These are phyloP conservation scores for Trichophyton schoenleinii DNA, from an alignment of 2,329 filamentous ascomycete species.

Conservation along the genomic window DNA sequence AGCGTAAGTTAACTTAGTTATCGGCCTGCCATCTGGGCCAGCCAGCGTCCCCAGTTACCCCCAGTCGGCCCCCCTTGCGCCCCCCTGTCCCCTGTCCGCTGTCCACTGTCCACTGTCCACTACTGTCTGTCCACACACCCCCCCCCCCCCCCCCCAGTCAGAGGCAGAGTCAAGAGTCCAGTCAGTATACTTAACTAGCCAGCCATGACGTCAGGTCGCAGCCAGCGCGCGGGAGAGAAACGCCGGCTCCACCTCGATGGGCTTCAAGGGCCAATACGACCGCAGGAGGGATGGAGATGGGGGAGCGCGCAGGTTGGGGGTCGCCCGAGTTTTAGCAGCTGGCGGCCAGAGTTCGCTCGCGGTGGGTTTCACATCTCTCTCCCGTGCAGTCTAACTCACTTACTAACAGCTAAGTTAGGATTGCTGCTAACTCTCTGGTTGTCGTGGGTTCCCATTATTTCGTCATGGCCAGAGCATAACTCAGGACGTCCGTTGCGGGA, in stretches of 20 bases:
- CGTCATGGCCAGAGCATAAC: background rate
- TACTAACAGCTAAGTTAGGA: background rate
- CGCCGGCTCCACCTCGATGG: background rate
- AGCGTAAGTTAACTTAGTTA: no score
- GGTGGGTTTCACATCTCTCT: background rate
- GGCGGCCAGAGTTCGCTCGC: no score
- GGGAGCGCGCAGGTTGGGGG: background rate
- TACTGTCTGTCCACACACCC: no score
- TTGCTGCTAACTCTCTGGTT: no score
- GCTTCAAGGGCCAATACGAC: background rate
- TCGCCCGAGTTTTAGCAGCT: background rate
- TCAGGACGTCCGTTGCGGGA: background rate
- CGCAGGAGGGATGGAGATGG: background rate
- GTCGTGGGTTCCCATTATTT: background rate
- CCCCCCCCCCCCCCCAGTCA: no score
- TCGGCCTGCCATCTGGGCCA: background rate
- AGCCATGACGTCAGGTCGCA: background rate
- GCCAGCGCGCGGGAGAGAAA: conserved; percentile 1
- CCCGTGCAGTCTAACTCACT: background rate
- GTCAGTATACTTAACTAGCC: no score
- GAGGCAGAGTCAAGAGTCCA: no score
- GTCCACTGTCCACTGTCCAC: no score
- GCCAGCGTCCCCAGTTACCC: no score
- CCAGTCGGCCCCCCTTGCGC: no score
- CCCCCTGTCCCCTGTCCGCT: no score